Base-by-base conservation (phyloP, 805 yeast species). In the Candida caryicola region DNA sequence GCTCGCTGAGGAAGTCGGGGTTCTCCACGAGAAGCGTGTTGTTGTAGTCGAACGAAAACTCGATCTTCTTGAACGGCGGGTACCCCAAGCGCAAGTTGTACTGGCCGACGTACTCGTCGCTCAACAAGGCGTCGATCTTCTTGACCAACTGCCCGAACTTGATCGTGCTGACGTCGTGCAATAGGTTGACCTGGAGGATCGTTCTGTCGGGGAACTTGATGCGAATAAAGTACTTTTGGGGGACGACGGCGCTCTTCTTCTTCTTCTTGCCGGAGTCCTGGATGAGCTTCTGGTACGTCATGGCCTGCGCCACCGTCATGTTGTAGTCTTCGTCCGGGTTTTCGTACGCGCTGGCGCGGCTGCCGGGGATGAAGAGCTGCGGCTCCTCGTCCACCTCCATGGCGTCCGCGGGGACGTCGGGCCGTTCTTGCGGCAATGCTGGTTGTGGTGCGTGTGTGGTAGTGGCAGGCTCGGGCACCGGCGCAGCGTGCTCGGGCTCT, bases 291-390 rank as follows among this genome's bases (percentile, higher is more conserved):
- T 62, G 67, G 46, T 69, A 69, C 14, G 52, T 51, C 40, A 62
- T 61, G 2, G 68, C 71, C 43, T 69, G 73, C 13, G 54, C 37
- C 4, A 62, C 48, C 1, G 71, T 64, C 59, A 69, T 49, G 16
- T 64, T 59, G 47, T 69, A 69, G 44, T 69, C 73, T 26, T 58
- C 63, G 13, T 66, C 72, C 3, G 72, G 72, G 41, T 68, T 69
- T 16, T 67, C 70, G 39, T 66, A 69, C 1, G 41, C 27, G 4
- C 46, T 23, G 6, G 33, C 19, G 2, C 37, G 17, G 9, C 25
- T 18, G 5, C 46, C 41, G 1, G 63, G 61, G 13, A 54, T 36
- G 31, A 38, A 57, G 23, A 57, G 37, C 31, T 45, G 53, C 2
- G 61, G 59, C 12, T 41, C 26, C 39, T 46, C 46, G n/a, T 35